Percentiles rank a stretch among this genome's conserved stretches.
These are phyloP conservation scores for Spathaspora passalidarum DNA, from an alignment of 805 yeast species.

Conservation along the genomic window DNA sequence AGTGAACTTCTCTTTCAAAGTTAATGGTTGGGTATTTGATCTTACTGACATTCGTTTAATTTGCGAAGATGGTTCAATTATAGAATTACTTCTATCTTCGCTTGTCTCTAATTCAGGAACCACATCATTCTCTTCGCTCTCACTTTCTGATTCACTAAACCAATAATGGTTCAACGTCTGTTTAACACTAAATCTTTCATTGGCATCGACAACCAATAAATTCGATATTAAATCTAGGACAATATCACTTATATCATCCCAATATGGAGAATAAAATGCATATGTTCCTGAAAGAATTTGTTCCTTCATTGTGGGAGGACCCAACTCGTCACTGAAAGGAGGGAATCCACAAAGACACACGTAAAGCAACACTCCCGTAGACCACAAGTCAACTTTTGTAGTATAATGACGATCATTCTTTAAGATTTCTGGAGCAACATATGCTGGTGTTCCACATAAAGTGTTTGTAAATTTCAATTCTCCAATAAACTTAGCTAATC, in stretches of 20 bases:
- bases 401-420: conserved; percentile 57
- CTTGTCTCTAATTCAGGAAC: conserved; percentile 1
- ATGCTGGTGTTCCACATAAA: conserved; percentile 83
- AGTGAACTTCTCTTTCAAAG: conserved; percentile 21
- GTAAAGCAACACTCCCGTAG: conserved; percentile 72
- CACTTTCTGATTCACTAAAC: conserved; percentile 30
- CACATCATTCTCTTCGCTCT: conserved; percentile 5
- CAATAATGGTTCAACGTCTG: conserved; percentile 43
- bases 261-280: conserved; percentile 76
- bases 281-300: conserved; percentile 65
- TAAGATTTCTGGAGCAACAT: conserved; percentile 79
- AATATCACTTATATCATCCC: conserved; percentile 68
- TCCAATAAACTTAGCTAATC: conserved; percentile 67
- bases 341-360: conserved; percentile 84
- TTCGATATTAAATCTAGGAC: conserved; percentile 65
- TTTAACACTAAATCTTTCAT: conserved; percentile 38
- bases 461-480: conserved; percentile 74
- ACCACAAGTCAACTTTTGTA: conserved; percentile 78
- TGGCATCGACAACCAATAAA: conserved; percentile 53
- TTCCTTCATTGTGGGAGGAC: conserved; percentile 75
- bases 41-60: conserved; percentile 17
- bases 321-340: conserved; percentile 79
- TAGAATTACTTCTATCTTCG: not conserved
- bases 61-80: not conserved
- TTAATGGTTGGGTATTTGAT: conserved; percentile 26